Evolutionary conservation across 371 early-diverging fungal species (phyloP).

Genomic region (Rhizopus arrhizus): DNA sequence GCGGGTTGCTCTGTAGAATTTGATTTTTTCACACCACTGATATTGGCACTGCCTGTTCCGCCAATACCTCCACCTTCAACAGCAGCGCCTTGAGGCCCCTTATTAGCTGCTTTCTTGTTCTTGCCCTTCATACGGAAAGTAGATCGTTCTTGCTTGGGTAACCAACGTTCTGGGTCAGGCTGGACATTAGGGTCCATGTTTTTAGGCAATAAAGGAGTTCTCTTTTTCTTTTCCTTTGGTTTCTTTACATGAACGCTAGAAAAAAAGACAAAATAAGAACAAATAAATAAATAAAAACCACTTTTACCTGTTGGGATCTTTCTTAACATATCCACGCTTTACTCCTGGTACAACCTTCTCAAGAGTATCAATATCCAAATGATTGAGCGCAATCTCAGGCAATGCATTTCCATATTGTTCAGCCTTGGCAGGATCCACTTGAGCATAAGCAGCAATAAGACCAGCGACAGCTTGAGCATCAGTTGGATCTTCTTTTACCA

Average conservation of each 20-base stretch:
- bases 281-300: not conserved
- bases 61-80: conserved; percentile 70
- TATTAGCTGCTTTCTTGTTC: conserved; percentile 57
- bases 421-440: conserved; percentile 67
- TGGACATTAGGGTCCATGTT: conserved; percentile 48
- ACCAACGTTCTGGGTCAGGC: conserved; percentile 81
- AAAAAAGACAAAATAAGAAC: not conserved
- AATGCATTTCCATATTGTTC: conserved; percentile 68
- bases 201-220: conserved; percentile 67
- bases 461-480: conserved; percentile 72
- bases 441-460: conserved; percentile 67
- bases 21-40: conserved; percentile 46
- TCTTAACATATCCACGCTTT: conserved; percentile 63
- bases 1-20: not conserved
- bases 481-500: conserved; percentile 69
- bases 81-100: conserved; percentile 63
- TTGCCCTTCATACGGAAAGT: conserved; percentile 60
- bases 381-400: conserved; percentile 48
- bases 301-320: conserved; percentile 42
- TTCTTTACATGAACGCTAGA: conserved; percentile 28
- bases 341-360: conserved; percentile 66
- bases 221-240: conserved; percentile 61
- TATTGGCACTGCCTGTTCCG: conserved; percentile 73
- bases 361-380: conserved; percentile 56
- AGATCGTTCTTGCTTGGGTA: conserved; percentile 71